These are phyloP conservation scores for Isatis tinctoria DNA, from an alignment of 345 rosid species.

Conservation along the genomic window DNA sequence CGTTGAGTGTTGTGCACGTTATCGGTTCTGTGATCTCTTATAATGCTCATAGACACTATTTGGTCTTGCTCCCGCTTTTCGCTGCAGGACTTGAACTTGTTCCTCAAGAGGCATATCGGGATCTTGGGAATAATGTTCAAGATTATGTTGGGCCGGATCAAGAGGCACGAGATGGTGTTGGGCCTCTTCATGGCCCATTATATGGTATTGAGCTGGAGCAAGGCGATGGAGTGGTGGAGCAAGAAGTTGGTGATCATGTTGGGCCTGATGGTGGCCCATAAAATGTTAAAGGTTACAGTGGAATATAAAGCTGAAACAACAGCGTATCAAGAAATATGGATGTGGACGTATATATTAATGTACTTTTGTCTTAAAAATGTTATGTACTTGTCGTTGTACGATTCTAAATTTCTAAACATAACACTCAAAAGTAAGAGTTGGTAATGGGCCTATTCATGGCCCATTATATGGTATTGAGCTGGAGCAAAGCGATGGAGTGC, in stretches of 20 bases:
- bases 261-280: neutral
- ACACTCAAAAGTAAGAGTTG: too few species aligned
- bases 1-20: conserved; percentile 7
- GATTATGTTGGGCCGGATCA: neutral
- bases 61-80: conserved; percentile 27
- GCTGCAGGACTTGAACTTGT: conserved; percentile 27
- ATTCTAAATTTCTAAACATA: too few species aligned
- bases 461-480: neutral
- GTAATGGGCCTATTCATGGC: neutral
- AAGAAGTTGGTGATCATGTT: neutral
- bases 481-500: neutral
- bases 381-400: neutral
- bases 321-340: neutral
- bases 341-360: neutral
- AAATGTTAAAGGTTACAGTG: neutral
- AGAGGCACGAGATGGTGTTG: neutral
- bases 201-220: neutral
- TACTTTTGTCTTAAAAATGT: neutral
- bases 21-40: conserved; percentile 17
- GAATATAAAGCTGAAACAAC: neutral
- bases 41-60: neutral
- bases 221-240: neutral
- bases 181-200: neutral
- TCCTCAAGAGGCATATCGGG: conserved; percentile 12
- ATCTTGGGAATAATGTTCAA: conserved; percentile 4